Conservation (phyloP, 805 yeast species). For the Monosporozyma servazzii region DNA sequence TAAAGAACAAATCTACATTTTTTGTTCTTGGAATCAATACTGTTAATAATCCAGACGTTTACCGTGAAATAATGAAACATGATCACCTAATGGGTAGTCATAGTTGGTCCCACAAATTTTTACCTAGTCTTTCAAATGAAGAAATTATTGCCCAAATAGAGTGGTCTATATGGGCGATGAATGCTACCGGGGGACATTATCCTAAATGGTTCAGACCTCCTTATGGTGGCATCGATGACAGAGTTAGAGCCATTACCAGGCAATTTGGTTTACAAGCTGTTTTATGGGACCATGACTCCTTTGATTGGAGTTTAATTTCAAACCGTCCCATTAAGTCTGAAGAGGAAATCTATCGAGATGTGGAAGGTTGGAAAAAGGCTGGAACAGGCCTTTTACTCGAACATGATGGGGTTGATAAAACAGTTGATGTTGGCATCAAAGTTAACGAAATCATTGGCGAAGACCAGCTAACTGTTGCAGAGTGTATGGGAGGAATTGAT, state of each 20-base stretch:
- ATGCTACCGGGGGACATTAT: constrained; percentile 77
- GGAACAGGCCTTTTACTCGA: constrained; percentile 66
- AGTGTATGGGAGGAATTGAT: constrained; percentile 61
- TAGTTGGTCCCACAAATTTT: constrained; percentile 85
- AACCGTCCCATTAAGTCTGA: constrained; percentile 38
- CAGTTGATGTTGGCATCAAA: constrained; percentile 61
- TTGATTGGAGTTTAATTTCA: constrained; percentile 74
- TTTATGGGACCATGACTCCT: constrained; percentile 85
- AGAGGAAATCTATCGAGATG: constrained; percentile 45
- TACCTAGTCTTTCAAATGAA: constrained; percentile 72
- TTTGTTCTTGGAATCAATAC: constrained; percentile 80
- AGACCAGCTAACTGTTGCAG: constrained; percentile 66
- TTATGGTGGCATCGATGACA: constrained; percentile 85
- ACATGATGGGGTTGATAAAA: constrained; percentile 64
- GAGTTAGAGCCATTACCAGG: constrained; percentile 69
- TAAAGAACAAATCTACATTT: constrained; percentile 59
- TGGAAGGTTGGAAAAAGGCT: constrained; percentile 41
- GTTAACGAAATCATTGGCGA: constrained; percentile 46
- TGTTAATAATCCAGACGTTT: constrained; percentile 66
- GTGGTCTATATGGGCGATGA: constrained; percentile 98
- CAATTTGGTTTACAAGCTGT: constrained; percentile 84
- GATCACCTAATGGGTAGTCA: constrained; percentile 85
- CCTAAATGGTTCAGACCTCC: constrained; percentile 97
- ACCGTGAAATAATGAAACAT: constrained; percentile 40
- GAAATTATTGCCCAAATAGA: constrained; percentile 79